These are phyloP conservation scores for Cryptococcus sp. DNA, from an alignment of 1,284 basidiomycete genomes.

Conservation along the genomic window DNA sequence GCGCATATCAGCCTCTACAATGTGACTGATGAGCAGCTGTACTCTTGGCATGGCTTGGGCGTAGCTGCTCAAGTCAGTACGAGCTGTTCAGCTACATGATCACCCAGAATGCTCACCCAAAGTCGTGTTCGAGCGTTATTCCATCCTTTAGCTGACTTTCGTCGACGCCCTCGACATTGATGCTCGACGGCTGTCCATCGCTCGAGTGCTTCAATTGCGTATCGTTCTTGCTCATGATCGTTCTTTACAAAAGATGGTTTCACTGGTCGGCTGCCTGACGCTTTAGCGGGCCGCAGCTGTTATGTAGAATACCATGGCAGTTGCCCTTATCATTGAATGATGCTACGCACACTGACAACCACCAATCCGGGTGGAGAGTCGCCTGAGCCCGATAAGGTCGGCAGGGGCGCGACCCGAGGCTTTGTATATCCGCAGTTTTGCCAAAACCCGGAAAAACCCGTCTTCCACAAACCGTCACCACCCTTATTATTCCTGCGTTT, in stretches of 20 bases:
- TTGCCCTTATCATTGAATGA: not conserved
- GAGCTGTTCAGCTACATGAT: not conserved
- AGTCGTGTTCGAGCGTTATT: not conserved
- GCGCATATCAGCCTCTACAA: constrained; percentile 1
- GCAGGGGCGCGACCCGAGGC: not conserved
- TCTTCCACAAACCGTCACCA: not conserved
- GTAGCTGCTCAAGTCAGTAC: constrained; percentile 4
- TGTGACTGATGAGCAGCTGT: not conserved
- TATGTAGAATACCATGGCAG: not conserved
- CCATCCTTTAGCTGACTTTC: not conserved
- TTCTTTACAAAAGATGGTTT: not conserved
- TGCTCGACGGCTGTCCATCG: not conserved
- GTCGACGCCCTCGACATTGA: not conserved
- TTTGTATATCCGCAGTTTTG: not conserved
- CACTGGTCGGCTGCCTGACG: not conserved
- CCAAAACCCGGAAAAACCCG: not conserved
- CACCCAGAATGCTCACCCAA: not conserved
- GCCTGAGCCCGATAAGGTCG: not conserved
- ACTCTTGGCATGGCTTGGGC: constrained; percentile 18
- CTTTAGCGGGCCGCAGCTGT: not conserved
- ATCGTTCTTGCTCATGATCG: not conserved
- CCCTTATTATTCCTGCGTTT: not conserved
- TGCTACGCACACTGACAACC: not conserved
- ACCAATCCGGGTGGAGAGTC: not conserved
- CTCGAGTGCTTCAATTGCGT: not conserved